Percentiles rank a stretch among this genome's conserved stretches.
Evolutionary conservation across 371 early-diverging fungal species (phyloP).

Genomic region (Lichtheimia ramosa): DNA sequence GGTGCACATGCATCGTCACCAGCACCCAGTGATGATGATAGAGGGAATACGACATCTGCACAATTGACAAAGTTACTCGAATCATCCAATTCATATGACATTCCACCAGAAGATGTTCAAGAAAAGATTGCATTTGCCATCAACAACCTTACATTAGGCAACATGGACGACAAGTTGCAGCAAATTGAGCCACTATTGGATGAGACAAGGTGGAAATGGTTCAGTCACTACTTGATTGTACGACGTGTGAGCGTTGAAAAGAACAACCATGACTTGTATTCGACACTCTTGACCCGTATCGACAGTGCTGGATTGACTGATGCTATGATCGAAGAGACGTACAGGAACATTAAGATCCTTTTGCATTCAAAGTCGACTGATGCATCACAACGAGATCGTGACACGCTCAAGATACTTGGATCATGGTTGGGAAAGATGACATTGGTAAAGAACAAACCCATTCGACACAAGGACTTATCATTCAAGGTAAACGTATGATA

Average conservation of each 20-base stretch:
- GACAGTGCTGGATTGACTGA: constrained; percentile 57
- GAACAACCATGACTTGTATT: constrained; percentile 89
- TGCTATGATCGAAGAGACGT: constrained; percentile 86
- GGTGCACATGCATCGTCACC: not conserved
- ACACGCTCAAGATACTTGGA: constrained; percentile 91
- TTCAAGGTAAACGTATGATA: constrained; percentile 68
- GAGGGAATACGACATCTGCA: not conserved
- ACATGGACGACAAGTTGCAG: constrained; percentile 75
- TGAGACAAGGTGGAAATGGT: constrained; percentile 77
- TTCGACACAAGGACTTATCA: constrained; percentile 89
- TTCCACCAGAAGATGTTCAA: constrained; percentile 71
- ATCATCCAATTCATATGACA: not conserved
- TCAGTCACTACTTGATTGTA: constrained; percentile 89
- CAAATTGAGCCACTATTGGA: constrained; percentile 82
- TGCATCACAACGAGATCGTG: constrained; percentile 83
- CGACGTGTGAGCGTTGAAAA: constrained; percentile 93
- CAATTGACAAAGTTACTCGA: not conserved
- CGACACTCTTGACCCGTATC: constrained; percentile 73
- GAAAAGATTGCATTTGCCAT: constrained; percentile 94
- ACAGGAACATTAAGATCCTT: constrained; percentile 75
- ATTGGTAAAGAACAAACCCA: constrained; percentile 87
- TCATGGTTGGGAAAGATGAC: constrained; percentile 96
- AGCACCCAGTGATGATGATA: not conserved
- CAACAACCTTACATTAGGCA: constrained; percentile 89
- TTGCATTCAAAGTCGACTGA: constrained; percentile 88